These are phyloP conservation scores for Thinopyrum elongatum DNA, from an alignment of 176 grass and related monocot species.

Conservation along the genomic window DNA sequence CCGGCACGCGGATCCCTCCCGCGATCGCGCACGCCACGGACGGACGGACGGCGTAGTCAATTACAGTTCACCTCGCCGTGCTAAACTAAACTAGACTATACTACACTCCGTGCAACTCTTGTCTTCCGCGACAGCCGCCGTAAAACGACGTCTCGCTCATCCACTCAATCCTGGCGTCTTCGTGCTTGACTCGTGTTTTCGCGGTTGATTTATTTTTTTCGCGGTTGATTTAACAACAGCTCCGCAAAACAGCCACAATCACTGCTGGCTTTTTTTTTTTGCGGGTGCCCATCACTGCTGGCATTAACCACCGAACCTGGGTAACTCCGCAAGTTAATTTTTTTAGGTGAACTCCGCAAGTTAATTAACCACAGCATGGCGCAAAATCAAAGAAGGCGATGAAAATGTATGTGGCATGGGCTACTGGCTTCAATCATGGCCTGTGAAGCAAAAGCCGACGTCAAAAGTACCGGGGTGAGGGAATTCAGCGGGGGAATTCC, in stretches of 20 bases:
- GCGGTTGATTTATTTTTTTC: neutral
- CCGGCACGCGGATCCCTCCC: neutral
- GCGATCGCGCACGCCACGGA: neutral
- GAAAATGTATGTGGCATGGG: neutral
- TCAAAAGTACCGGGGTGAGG: no score
- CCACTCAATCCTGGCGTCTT: no score
- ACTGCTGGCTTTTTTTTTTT: no score
- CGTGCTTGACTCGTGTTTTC: neutral
- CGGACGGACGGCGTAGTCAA: neutral
- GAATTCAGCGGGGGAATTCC: no score
- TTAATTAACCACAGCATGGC: neutral
- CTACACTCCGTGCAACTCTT: neutral
- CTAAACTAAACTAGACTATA: no score
- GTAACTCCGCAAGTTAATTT: no score
- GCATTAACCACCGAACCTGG: no score
- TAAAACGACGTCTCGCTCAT: neutral
- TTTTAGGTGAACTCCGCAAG: no score
- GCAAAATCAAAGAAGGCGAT: neutral
- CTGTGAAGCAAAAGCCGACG: no score
- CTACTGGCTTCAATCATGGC: neutral
- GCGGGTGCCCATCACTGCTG: no score
- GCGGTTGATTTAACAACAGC: no score
- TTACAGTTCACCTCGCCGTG: neutral
- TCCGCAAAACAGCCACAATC: neutral
- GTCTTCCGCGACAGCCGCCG: neutral